Percentiles rank a stretch among this genome's conserved stretches.
Conservation (phyloP, 2,329 filamentous ascomycete genomes). For the Penicillium sp. region DNA sequence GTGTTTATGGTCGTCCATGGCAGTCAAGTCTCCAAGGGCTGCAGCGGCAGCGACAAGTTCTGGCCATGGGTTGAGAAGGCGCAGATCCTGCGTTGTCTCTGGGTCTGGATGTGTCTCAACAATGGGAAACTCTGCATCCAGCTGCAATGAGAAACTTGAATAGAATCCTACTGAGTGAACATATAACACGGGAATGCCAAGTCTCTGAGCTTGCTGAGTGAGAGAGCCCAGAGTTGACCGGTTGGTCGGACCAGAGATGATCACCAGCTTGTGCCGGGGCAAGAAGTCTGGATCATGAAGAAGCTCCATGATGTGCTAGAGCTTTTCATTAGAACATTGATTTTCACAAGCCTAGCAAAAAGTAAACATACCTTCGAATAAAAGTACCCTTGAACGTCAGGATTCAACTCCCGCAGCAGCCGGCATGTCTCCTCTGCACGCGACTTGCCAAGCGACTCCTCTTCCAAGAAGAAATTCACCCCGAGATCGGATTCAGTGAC, state of each 20-base stretch:
- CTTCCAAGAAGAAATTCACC: constrained; percentile 95
- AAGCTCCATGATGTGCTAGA: constrained; percentile 43
- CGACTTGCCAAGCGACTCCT: constrained; percentile 72
- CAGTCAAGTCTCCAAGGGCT: constrained; percentile 68
- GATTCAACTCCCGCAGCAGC: constrained; percentile 84
- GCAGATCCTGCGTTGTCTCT: constrained; percentile 80
- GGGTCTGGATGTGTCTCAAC: constrained; percentile 95
- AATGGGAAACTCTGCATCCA: constrained; percentile 82
- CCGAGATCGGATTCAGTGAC: constrained; percentile 86
- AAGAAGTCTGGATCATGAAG: constrained; percentile 45
- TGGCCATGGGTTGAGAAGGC: constrained; percentile 82
- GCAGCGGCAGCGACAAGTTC: constrained; percentile 71
- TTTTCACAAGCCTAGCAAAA: neutral
- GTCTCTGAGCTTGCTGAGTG: constrained; percentile 54
- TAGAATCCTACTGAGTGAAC: constrained; percentile 92
- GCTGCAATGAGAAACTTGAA: constrained; percentile 78
- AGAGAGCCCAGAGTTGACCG: constrained; percentile 56
- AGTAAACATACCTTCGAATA: constrained; percentile 55
- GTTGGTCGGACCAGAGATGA: constrained; percentile 63
- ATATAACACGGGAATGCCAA: constrained; percentile 74
- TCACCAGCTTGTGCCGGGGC: constrained; percentile 60
- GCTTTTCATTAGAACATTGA: neutral
- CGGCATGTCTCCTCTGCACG: constrained; percentile 78
- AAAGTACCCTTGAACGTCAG: constrained; percentile 81
- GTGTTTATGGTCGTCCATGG: constrained; percentile 76